Evolutionary conservation across 2,329 filamentous ascomycete species (phyloP).

Genomic region (Sarocladium kiliense): DNA sequence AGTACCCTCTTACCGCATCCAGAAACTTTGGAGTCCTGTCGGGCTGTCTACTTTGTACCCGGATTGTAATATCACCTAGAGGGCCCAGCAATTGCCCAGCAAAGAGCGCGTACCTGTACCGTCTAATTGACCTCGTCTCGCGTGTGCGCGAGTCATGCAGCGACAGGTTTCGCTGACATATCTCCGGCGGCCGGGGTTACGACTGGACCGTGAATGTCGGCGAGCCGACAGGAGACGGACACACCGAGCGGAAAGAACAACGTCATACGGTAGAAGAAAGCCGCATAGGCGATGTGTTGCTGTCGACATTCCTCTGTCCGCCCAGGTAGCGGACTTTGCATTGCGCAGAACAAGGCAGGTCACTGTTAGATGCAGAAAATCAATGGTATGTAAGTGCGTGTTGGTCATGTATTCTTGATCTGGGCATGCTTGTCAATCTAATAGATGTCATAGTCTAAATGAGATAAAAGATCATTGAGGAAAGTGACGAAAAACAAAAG

Average conservation of each 20-base stretch:
- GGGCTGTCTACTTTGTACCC: not conserved
- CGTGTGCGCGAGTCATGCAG: constrained; percentile 7
- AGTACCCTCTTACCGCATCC: not conserved
- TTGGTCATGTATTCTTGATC: not conserved
- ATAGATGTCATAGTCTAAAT: not conserved
- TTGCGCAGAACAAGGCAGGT: not conserved
- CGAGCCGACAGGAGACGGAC: not conserved
- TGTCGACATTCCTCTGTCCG: not conserved
- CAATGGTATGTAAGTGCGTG: not conserved
- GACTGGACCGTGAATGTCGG: not conserved
- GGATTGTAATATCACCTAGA: not conserved
- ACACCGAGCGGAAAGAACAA: constrained; percentile 2
- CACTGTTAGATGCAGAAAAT: not conserved
- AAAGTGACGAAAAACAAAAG: not conserved
- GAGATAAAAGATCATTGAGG: not conserved
- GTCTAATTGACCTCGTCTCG: not conserved
- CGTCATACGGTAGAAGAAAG: not conserved
- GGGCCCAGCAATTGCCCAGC: not conserved
- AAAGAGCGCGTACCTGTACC: not conserved
- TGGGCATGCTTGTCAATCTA: not conserved
- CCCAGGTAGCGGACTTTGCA: not conserved
- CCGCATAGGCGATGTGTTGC: not conserved
- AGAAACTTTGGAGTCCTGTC: not conserved
- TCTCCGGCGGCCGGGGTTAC: constrained; percentile 7
- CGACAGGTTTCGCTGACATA: constrained; percentile 5